Conservation (phyloP, 2,329 filamentous ascomycete species). For the Verticillium dahliae region DNA sequence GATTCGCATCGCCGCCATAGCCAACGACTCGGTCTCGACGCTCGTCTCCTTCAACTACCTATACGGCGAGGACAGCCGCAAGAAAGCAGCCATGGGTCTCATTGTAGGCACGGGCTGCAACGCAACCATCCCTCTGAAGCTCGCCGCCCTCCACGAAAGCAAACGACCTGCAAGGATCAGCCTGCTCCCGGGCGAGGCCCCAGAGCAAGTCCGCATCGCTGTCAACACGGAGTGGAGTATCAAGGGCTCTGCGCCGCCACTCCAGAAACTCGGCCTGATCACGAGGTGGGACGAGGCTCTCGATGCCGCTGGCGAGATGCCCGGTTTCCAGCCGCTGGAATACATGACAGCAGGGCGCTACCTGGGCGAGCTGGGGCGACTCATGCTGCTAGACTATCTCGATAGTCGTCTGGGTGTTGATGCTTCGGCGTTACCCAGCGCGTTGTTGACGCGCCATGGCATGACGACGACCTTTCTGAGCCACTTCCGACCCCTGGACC, state of each 20-base stretch:
- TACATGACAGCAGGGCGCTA: slow-evolving; percentile 80
- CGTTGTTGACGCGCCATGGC: slow-evolving; percentile 51
- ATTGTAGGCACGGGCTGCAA: slow-evolving; percentile 80
- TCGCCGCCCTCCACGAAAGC: slow-evolving; percentile 53
- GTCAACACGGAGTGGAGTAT: slow-evolving; percentile 86
- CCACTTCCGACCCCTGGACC: slow-evolving; percentile 53
- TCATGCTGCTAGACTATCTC: slow-evolving; percentile 63
- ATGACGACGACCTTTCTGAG: slow-evolving; percentile 69
- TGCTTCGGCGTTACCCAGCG: slow-evolving; percentile 42
- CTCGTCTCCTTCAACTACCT: slow-evolving; percentile 71
- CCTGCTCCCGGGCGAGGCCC: slow-evolving; percentile 35
- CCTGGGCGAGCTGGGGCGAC: slow-evolving; percentile 67
- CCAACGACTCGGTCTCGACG: slow-evolving; percentile 76
- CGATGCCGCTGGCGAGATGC: slow-evolving; percentile 59
- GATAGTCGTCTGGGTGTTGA: slow-evolving; percentile 32
- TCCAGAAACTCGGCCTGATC: slow-evolving; percentile 56
- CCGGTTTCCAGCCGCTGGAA: slow-evolving; percentile 76
- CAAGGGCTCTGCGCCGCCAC: slow-evolving; percentile 62
- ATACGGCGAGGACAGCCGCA: slow-evolving; percentile 52
- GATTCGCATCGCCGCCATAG: slow-evolving; percentile 67
- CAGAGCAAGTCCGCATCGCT: slow-evolving; percentile 57
- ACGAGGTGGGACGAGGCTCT: slow-evolving; percentile 65
- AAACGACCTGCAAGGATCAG: slow-evolving; percentile 50
- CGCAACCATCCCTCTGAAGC: slow-evolving; percentile 67
- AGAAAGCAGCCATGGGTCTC: slow-evolving; percentile 68